phyloP scores from a whole-genome alignment of 805 yeast species.

The Yamadazyma philogaea region DNA sequence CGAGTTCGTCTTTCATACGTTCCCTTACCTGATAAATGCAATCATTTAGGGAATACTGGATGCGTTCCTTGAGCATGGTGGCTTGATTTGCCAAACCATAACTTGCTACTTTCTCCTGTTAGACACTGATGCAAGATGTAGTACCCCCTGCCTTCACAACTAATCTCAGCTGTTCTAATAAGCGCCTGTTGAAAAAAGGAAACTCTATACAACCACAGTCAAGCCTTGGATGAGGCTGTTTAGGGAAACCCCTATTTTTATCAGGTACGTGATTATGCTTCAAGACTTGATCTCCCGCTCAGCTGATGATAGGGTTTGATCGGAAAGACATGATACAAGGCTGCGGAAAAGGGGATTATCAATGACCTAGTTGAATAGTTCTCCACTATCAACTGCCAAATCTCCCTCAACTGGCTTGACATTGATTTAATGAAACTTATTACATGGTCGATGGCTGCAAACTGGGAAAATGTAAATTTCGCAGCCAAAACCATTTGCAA shows the following conservation, averaged over 20 bases:
- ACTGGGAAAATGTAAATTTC: not conserved
- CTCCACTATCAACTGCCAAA: constrained; percentile 18
- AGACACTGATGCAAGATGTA: not conserved
- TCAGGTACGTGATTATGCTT: constrained; percentile 18
- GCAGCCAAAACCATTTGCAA: constrained; percentile 5
- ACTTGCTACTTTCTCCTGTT: not conserved
- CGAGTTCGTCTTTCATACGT: not conserved
- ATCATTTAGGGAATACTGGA: not conserved
- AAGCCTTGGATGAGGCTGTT: constrained; percentile 4
- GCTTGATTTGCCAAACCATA: not conserved
- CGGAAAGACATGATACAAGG: constrained; percentile 14
- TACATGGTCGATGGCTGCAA: constrained; percentile 5
- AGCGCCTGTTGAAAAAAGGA: constrained; percentile 15
- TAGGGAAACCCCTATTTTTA: not conserved
- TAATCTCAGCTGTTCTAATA: constrained; percentile 1
- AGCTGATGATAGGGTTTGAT: constrained; percentile 15
- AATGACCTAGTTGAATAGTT: constrained; percentile 20
- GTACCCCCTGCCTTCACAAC: not conserved
- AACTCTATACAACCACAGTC: constrained; percentile 17
- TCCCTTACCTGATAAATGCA: not conserved
- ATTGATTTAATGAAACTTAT: not conserved
- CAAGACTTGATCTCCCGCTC: constrained; percentile 16
- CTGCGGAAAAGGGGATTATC: constrained; percentile 16
- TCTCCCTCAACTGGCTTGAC: not conserved
- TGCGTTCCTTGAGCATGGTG: not conserved